Evolutionary conservation across 2,329 filamentous ascomycete genomes (phyloP).

Genomic region (Phialemonium atrogriseum): DNA sequence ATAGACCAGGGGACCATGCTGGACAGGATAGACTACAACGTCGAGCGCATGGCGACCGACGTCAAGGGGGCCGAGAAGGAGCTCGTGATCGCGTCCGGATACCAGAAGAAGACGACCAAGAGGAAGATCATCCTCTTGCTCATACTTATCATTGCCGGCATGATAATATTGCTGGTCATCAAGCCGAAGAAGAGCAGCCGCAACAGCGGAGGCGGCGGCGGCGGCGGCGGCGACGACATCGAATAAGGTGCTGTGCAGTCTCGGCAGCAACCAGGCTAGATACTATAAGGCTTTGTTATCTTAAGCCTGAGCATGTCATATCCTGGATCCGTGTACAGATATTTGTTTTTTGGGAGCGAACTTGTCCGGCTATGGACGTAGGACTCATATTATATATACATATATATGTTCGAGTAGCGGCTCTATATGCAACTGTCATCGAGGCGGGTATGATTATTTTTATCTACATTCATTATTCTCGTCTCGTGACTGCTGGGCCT

Average conservation of each 20-base stretch:
- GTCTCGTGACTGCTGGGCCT: not conserved
- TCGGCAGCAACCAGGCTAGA: no score
- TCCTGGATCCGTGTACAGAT: not conserved
- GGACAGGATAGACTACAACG: constrained; percentile 95
- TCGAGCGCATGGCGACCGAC: constrained; percentile 88
- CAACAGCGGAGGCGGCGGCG: not conserved
- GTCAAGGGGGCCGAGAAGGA: constrained; percentile 92
- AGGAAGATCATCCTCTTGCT: constrained; percentile 89
- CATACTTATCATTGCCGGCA: constrained; percentile 70
- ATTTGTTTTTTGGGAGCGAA: not conserved
- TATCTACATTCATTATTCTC: not conserved
- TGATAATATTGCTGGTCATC: constrained; percentile 76
- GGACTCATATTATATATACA: not conserved
- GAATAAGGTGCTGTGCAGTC: no score
- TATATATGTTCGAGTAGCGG: no score
- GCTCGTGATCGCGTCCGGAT: constrained; percentile 77
- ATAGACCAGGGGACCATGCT: constrained; percentile 87
- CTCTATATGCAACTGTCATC: not conserved
- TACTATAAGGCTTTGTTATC: no score
- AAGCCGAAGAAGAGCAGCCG: constrained; percentile 56
- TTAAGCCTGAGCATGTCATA: no score
- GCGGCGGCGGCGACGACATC: constrained; percentile 12
- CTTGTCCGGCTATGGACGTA: not conserved
- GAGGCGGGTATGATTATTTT: not conserved
- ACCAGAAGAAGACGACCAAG: constrained; percentile 83